Percentiles rank a stretch among this genome's conserved stretches.
Conservation (phyloP, 1,284 basidiomycete genomes). For the Trichosporon sp. region DNA sequence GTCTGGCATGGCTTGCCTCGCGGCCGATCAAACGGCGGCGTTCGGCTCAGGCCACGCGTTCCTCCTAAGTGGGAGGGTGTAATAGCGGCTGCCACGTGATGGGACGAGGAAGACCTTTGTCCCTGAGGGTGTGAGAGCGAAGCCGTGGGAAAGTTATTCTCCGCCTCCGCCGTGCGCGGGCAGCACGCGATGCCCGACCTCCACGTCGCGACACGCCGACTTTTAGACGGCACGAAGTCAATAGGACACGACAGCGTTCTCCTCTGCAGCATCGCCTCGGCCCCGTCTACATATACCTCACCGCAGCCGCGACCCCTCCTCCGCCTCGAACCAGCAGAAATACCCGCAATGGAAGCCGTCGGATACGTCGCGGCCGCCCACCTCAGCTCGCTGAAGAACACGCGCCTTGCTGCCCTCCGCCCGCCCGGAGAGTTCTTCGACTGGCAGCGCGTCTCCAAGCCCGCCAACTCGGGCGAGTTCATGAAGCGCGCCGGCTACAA, state of each 20-base stretch:
- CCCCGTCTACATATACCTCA: constrained; percentile 1
- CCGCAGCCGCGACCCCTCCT: background rate
- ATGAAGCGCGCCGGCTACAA: constrained; percentile 44
- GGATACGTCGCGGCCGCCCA: constrained; percentile 56
- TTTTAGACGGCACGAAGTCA: background rate
- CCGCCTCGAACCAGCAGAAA: background rate
- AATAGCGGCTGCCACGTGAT: background rate
- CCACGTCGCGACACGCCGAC: constrained; percentile 9
- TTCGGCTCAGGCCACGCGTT: background rate
- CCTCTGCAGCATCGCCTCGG: background rate
- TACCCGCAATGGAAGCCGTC: constrained; percentile 37
- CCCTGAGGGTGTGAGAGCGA: background rate
- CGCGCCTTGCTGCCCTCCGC: constrained; percentile 73
- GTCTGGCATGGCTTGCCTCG: background rate
- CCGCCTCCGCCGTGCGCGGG: background rate
- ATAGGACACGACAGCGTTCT: background rate
- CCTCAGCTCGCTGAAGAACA: constrained; percentile 74
- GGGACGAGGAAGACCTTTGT: too few relatives aligned
- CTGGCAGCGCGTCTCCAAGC: constrained; percentile 73
- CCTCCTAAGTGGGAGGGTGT: background rate
- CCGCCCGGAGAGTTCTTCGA: constrained; percentile 77
- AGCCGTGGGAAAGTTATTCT: background rate
- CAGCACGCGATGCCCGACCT: background rate
- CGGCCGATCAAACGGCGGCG: background rate
- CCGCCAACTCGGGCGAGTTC: constrained; percentile 59